Base-by-base conservation (phyloP, 768 basidiomycete genomes). In the Russula lepida region DNA sequence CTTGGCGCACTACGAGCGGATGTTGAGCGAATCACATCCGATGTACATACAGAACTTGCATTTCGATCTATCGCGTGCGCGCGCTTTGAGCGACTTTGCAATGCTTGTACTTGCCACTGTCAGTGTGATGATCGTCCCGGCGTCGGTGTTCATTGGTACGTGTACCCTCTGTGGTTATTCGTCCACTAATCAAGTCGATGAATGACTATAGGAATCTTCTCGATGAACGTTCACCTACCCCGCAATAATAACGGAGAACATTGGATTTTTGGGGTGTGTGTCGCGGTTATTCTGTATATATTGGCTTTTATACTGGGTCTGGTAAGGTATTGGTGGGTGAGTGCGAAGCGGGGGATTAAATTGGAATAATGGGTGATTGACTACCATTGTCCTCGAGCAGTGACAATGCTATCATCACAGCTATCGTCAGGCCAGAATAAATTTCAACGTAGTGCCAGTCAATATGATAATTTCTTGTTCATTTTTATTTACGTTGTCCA, bases 1-100 rank as follows among this genome's bases (percentile, higher is more conserved):
- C 1, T 79, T 98, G 59, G 79, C 75, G 12, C 88, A 95, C 72
- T 92, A 90, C 73, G 93, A 98, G 69, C 86, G 87, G 32, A 87
- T 93, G 74, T 78, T 98, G 52, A 85, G 86, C 64, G 86, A 95
- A 66, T 88, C 89, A 19, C 91, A 95, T 67, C 92, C 92, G 0
- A 85, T 85, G 2, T 95, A 95, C 71, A 75, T 95, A 6, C 82
- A 86, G 13, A 85, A 92, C 57, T 80, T 98, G 6, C 81, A 85
- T 7, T 74, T 86, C 1, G 79, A 79, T 17, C 80, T 84, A 37
- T 78, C 80, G 6, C 75, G 77, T 35, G 79, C 84, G 1, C 85
- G 86, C 70, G 76, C 78, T 8, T 81, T 80, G 6, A 81, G 81
- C 5, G 89, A 89, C 70, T 81, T 79, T 65, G 81, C 84, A 15